Base-by-base conservation (phyloP, 805 yeast species). In the Hanseniaspora hatyaiensis region DNA sequence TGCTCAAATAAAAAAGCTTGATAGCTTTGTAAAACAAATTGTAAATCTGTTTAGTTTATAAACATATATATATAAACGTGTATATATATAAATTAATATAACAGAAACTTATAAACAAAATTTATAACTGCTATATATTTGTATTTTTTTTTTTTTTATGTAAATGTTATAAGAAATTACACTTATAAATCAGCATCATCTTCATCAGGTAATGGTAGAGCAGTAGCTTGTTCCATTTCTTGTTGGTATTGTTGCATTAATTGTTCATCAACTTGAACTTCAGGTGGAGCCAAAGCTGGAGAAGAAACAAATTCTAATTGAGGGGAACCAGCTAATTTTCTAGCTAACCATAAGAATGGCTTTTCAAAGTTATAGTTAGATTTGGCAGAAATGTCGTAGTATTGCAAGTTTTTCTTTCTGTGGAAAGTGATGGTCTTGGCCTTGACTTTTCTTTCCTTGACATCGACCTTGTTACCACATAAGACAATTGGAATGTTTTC, bases 391-490 rank as follows among this genome's bases (percentile, higher is more conserved):
- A 92, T 92, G 72, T 92, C 99, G 75, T 92, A 92, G 76, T 92
- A 92, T 74, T 92, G 99, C 70, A 92, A 78, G 77, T 92, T 92
- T 81, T 92, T 92, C 94, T 92, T 92, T 80, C 99, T 84, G 86
- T 92, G 99, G 96, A 92, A 92, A 59, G 99, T 92, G 75, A 92
- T 92, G 66, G 96, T 85, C 79, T 92, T 92, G 61, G 99, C 99
- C 79, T 92, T 92, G 65, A 92, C 99, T 74, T 92, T 92, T 73
- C 99, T 84, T 77, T 92, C 99, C 78, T 92, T 92, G 59, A 92
- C 98, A 69, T 92, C 99, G 61, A 92, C 99, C 75, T 92, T 92
- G 83, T 92, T 92, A 74, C 99, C 99, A 75, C 96, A 86, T 58
- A 92, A 76, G 53, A 92, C 99, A 63, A 92, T 92, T 62, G 99